phyloP scores from a whole-genome alignment of 2,329 filamentous ascomycete species.

The Phyllosticta citrichinensis region DNA sequence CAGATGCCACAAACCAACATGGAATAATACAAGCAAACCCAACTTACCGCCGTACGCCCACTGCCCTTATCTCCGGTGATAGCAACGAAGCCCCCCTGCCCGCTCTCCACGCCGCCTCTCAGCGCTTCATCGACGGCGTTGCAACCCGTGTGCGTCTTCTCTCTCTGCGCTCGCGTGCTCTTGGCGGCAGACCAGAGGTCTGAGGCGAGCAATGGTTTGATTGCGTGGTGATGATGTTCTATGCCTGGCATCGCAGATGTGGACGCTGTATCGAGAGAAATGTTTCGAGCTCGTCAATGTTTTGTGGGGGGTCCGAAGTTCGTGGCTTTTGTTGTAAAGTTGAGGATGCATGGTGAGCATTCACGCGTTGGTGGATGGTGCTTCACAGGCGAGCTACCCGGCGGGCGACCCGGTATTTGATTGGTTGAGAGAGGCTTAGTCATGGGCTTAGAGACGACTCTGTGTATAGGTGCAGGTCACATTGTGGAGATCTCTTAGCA shows the following conservation, averaged over 20 bases:
- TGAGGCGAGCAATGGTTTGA: neutral
- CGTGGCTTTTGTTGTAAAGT: too few species aligned
- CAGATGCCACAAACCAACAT: neutral
- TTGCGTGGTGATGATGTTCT: neutral
- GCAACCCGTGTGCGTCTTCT: constrained; percentile 17
- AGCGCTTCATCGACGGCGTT: constrained; percentile 27
- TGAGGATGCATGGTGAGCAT: too few species aligned
- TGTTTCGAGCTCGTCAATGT: too few species aligned
- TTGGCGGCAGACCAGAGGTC: neutral
- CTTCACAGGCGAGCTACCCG: too few species aligned
- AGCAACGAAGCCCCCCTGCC: constrained; percentile 23
- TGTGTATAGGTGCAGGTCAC: too few species aligned
- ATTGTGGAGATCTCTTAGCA: too few species aligned
- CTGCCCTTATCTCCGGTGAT: constrained; percentile 25
- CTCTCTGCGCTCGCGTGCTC: neutral
- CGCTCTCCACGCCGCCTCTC: constrained; percentile 27
- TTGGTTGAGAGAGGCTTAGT: too few species aligned
- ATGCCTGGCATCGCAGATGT: neutral
- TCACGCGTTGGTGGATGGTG: too few species aligned
- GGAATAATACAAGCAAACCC: neutral
- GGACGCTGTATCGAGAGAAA: too few species aligned
- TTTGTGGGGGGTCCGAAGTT: too few species aligned
- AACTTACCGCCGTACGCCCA: constrained; percentile 19
- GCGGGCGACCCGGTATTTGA: too few species aligned
- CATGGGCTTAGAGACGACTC: too few species aligned